Evolutionary conservation across 495 filamentous ascomycete genomes (phyloP), one percentile per base, ranked within the genome.

Genomic region (Copromyces sp.): DNA sequence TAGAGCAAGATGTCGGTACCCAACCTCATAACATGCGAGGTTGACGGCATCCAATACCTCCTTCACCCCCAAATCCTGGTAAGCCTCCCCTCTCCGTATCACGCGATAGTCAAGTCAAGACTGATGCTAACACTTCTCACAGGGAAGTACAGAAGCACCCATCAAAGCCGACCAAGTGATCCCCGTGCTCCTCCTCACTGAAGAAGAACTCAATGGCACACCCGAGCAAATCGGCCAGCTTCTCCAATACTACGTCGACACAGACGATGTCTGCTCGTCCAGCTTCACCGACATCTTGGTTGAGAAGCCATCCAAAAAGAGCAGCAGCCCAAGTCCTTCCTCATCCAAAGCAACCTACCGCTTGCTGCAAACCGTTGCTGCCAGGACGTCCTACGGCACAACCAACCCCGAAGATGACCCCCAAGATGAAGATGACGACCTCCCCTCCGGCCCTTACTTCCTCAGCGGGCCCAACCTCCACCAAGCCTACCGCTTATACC

Each of bases 211-310:
- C 1, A 39, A 38, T 35, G 37, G 53, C 12, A 35, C 53, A 16
- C 44, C 70, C 0, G 70, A 68, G 1, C 32, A 68, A 14, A 61
- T 72, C 38, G 29, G 29, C 14, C 32, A 68, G 11, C 32, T 44
- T 20, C 70, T 72, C 14, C 47, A 68, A n/a, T 61, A 61, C 53
- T 72, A 72, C 9, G 70, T 72, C 8, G 70, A 72, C 12, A 68
- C 38, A 40, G 70, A 72, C 20, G 70, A 87, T 78, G 73, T 85
- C 81, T 77, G 81, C 82, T 73, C 81, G 84, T 16, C 87, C 29
- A 53, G 87, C 84, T 79, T 87, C 87, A 44, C 85, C 82, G 17
- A 87, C 80, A 78, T 89, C 78, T 71, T 82, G 81, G 69, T 88
- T 78, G 70, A 88, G 8, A 74, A 74, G 61, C 73, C 73, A 11